Evolutionary conservation across 108 stramenopile species (phyloP), one percentile per base, ranked within the genome.

Genomic region (Skeletonema tropicum): DNA sequence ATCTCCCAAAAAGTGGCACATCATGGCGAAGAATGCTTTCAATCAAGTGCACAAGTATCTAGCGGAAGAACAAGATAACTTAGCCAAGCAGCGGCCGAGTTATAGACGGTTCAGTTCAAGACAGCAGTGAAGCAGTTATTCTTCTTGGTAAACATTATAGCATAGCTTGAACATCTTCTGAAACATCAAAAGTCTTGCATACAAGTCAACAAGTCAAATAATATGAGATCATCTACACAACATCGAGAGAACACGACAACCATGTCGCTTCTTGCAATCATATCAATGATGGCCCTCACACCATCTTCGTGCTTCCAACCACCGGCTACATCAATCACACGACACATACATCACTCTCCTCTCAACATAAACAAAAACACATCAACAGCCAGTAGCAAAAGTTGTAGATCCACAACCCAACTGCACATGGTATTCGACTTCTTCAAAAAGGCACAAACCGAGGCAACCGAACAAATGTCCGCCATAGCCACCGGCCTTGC

Each of bases 361-460:
- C 52, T 19, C 5, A 9, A 23, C 52, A 23, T 2, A 55, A 25
- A 55, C 1, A 23, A 55, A 0, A 9, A 17, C 17, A n/a, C 64
- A 39, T 15, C 70, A 62, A 21, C 63, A 19, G 7, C 33, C 26
- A 29, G 26, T 29, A 29, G 26, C 2, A 29, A 29, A 1, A 29
- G 26, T 2, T 1, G 35, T 35, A 39, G n/a, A 13, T 11, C 63
- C 10, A n/a, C 77, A 6, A 85, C 85, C 11, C 59, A 80, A 41
- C 65, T 88, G 35, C 45, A 32, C 25, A 88, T 90, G 85, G 89
- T 94, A 29, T 90, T 94, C 70, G 92, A 94, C 75, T 94, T 94
- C 75, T 90, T 94, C 85, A 89, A 89, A 73, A 78, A 91, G 69
- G 78, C 89, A 33, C 70, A 82, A 39, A 41, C 62, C 31, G 90